Evolutionary conservation across 495 filamentous ascomycete species (phyloP), one percentile per base, ranked within the genome.

Genomic region (Corynascus novoguineensis): DNA sequence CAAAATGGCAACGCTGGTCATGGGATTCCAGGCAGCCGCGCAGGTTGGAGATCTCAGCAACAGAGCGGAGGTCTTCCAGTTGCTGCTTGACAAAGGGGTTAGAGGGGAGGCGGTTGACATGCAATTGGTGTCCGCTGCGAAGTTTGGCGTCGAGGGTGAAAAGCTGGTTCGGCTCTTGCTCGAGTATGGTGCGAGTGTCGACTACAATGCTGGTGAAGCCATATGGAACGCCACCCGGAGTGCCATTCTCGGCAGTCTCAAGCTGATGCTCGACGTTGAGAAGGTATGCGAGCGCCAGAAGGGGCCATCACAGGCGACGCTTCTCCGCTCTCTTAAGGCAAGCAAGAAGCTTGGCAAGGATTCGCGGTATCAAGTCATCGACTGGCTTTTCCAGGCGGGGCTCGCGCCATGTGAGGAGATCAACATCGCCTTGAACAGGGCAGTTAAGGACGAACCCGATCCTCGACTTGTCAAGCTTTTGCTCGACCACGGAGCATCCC

Each of bases 211-310:
- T 0, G 76, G 76, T 4, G 75, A 79, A 22, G 75, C 74, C 15
- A 68, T 79, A n/a, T 75, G 75, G 62, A 74, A 74, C 21, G 73
- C 73, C 0, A 70, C 75, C 0, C 64, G 73, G 19, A 68, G 71
- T 27, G 71, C 71, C 0, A 71, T 73, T 45, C 60, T 79, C 53
- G 69, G 65, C 1, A 76, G 61, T 54, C 59, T 79, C 8, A 73
- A 75, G 58, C 58, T 77, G 50, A 62, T 79, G 59, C 62, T 79
- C 8, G 75, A 74, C 1, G 60, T 77, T 7, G 50, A 68, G 22
- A 65, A 62, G 7, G 58, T 63, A 14, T 65, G 62, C 21, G 65
- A 50, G 1, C 19, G 42, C 1, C 61, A 73, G 49, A 72, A 69
- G 54, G 71, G 54, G 46, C 75, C 73, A 0, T 73, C 71, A 8